Base-by-base conservation (phyloP, 768 basidiomycete genomes). In the Kockovaella imperatae region DNA sequence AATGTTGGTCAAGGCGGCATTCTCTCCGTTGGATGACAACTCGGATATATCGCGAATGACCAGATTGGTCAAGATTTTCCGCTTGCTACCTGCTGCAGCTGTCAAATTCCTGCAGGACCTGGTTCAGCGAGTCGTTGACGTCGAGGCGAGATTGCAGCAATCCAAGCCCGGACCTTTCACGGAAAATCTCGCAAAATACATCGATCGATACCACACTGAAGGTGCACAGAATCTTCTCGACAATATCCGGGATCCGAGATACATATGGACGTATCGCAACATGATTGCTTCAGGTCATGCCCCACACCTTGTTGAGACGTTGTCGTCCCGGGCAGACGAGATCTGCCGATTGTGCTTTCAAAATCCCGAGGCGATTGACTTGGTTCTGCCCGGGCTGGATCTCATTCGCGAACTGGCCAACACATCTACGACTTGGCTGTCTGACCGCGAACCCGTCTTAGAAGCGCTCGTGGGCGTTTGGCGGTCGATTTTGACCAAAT, bases 41-140 rank as follows among this genome's bases (percentile, higher is more conserved):
- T 86, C 89, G 62, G 85, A 84, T 34, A 87, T 99, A 55, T 84
- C 83, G 23, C 87, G 96, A 65, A 80, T 99, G 53, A 88, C 91
- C 24, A 83, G 86, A n/a, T 76, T 99, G 47, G 86, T 91, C 46
- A 93, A 97, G 62, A 89, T 99, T 50, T 97, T 99, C 75, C 91
- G 96, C 63, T 81, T 97, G 3, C 77, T 99, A 8, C 95, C 95
- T 0, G 51, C 64, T 1, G 83, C 90, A 0, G 93, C 95, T 36
- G 87, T 87, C 56, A 83, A 86, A 36, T 99, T 91, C 73, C 77
- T 99, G 30, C 82, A 87, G 58, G 80, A 80, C 41, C 79, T 97
- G n/a, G 81, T 89, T 53, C 84, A 83, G 51, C 77, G 82, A 8
- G 81, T 96, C 44, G 90, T 96, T 25, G 84, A 91, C 60, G 89